phyloP scores from a whole-genome alignment of 2,329 filamentous ascomycete species.

The Ilyonectria mors-panacis region DNA sequence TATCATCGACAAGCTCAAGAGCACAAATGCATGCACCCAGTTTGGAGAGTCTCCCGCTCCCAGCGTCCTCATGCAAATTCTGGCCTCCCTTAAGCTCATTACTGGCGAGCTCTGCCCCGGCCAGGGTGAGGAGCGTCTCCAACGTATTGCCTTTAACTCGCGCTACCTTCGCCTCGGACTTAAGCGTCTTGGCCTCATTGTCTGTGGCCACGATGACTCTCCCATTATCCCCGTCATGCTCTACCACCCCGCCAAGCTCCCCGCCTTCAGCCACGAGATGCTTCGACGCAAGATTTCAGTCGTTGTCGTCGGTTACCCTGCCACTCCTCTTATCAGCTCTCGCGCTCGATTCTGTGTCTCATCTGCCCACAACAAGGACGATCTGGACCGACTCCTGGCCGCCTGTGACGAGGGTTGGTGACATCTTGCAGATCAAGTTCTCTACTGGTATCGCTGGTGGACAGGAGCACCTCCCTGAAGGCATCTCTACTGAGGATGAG shows the following conservation, averaged over 20 bases:
- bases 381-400: constrained; percentile 88
- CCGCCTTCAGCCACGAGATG: constrained; percentile 99
- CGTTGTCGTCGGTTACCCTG: constrained; percentile 96
- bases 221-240: constrained; percentile 95
- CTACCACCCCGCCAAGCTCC: constrained; percentile 99
- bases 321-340: constrained; percentile 94
- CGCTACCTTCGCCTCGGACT: constrained; percentile 97
- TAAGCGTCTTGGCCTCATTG: constrained; percentile 96
- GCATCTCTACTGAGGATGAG: constrained; percentile 80
- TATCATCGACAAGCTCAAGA: constrained; percentile 92
- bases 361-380: constrained; percentile 97
- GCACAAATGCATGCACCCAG: constrained; percentile 87
- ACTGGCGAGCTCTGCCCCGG: constrained; percentile 88
- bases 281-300: constrained; percentile 97
- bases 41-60: constrained; percentile 92
- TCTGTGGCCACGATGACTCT: constrained; percentile 97
- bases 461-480: constrained; percentile 81
- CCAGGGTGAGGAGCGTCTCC: constrained; percentile 94
- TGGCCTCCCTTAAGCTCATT: constrained; percentile 89
- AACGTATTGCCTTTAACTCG: constrained; percentile 98
- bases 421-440: constrained; percentile 94
- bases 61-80: constrained; percentile 91
- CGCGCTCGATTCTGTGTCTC: constrained; percentile 97
- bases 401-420: constrained; percentile 94
- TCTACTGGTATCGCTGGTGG: constrained; percentile 96